phyloP scores from a whole-genome alignment of 306 rosid species.

The Aeschynomene evenia region DNA sequence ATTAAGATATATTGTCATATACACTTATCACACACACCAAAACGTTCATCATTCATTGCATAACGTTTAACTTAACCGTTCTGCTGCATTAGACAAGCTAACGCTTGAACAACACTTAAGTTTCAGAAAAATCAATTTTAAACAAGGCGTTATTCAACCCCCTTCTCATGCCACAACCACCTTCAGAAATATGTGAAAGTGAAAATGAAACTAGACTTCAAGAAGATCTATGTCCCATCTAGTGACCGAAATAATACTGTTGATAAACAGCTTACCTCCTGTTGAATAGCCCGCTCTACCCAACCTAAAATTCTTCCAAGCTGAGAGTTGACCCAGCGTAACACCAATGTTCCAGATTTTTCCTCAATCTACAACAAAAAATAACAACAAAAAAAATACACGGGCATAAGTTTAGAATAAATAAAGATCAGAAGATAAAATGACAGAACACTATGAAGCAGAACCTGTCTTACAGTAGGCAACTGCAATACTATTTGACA shows the following conservation, averaged over 20 bases:
- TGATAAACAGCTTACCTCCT: slow-evolving; percentile 61
- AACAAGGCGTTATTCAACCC: too few species aligned
- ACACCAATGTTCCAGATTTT: slow-evolving; percentile 91
- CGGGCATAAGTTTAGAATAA: slow-evolving; percentile 19
- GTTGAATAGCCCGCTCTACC: slow-evolving; percentile 89
- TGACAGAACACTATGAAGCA: background rate
- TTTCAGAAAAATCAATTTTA: too few species aligned
- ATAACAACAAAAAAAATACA: slow-evolving; percentile 10
- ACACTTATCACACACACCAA: too few species aligned
- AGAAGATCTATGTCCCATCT: background rate
- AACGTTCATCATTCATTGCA: too few species aligned
- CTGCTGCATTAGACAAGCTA: too few species aligned
- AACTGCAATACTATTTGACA: slow-evolving; percentile 11
- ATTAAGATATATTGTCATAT: too few species aligned
- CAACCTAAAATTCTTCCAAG: slow-evolving; percentile 91
- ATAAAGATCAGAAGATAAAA: slow-evolving; percentile 7
- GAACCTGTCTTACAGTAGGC: background rate
- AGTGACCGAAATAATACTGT: slow-evolving; percentile 13
- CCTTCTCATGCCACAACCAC: too few species aligned
- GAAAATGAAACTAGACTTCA: slow-evolving; percentile 2
- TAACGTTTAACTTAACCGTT: too few species aligned
- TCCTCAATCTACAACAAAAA: slow-evolving; percentile 70
- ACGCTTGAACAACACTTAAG: too few species aligned
- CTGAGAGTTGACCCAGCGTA: slow-evolving; percentile 97
- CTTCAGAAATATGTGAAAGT: background rate